Percentiles rank a stretch among this genome's conserved stretches.
These are phyloP conservation scores for Phialocephala sp. DNA, from an alignment of 2,329 filamentous ascomycete genomes.

Conservation along the genomic window DNA sequence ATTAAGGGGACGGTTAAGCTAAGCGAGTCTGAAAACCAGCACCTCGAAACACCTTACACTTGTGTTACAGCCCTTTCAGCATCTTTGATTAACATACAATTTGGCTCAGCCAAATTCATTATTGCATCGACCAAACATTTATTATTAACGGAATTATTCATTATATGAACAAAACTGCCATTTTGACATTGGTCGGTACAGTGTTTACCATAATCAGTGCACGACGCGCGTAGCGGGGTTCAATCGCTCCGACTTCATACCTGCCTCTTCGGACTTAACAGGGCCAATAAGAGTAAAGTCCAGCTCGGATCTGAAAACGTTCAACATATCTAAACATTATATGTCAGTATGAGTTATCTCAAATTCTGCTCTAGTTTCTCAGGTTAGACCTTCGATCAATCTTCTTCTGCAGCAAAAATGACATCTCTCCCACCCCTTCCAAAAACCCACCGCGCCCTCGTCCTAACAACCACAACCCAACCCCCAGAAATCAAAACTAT, in stretches of 20 bases:
- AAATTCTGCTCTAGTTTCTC: background rate
- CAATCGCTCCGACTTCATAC: background rate
- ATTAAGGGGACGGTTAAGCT: too few relatives aligned
- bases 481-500: conserved; percentile 40
- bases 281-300: background rate
- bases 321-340: background rate
- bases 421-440: background rate
- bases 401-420: background rate
- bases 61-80: too few relatives aligned
- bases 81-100: too few relatives aligned
- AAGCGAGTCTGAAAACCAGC: too few relatives aligned
- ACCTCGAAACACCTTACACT: too few relatives aligned
- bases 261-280: background rate
- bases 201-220: too few relatives aligned
- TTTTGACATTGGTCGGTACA: too few relatives aligned
- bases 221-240: background rate
- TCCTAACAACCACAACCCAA: conserved; percentile 30
- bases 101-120: too few relatives aligned
- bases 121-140: too few relatives aligned
- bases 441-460: conserved; percentile 36
- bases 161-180: too few relatives aligned
- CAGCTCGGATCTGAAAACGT: background rate
- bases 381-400: background rate
- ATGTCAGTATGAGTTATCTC: background rate
- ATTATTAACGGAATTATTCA: too few relatives aligned